phyloP scores from a whole-genome alignment of 345 rosid species.

The Kernera saxatilis region DNA sequence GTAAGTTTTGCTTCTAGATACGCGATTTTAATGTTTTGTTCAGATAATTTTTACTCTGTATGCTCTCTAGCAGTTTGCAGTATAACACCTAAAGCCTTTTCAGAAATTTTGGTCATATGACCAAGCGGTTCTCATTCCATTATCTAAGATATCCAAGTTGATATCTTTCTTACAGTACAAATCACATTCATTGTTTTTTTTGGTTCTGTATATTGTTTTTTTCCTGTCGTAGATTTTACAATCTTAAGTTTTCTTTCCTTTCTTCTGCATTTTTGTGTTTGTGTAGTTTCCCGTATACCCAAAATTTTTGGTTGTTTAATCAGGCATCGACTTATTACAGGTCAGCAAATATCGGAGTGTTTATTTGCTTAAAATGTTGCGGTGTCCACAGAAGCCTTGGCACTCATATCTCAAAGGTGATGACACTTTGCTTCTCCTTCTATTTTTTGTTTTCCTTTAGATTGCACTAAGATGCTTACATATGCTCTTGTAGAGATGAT shows the following conservation, averaged over 20 bases:
- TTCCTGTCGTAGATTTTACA: no score
- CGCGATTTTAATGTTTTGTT: neutral
- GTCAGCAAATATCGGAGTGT: conserved; percentile 96
- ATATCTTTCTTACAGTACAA: no score
- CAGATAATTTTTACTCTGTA: neutral
- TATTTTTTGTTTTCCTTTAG: neutral
- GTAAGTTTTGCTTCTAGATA: conserved; percentile 41
- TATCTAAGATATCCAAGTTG: neutral
- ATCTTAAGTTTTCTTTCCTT: no score
- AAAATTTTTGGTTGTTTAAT: no score
- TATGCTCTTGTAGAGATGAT: neutral
- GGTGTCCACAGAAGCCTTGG: conserved; percentile 98
- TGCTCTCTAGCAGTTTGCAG: neutral
- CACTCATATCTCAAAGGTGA: conserved; percentile 90
- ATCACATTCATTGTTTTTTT: no score
- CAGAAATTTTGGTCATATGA: no score
- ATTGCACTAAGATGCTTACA: neutral
- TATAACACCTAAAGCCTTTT: no score
- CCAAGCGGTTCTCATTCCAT: no score
- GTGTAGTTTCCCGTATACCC: neutral
- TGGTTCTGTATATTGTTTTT: no score
- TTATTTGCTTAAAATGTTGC: conserved; percentile 93
- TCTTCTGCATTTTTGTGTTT: neutral
- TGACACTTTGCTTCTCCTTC: conserved; percentile 25
- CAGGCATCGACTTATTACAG: conserved; percentile 37